Evolutionary conservation across 2,329 filamentous ascomycete species (phyloP).

Genomic region (Pseudocercospora musae): DNA sequence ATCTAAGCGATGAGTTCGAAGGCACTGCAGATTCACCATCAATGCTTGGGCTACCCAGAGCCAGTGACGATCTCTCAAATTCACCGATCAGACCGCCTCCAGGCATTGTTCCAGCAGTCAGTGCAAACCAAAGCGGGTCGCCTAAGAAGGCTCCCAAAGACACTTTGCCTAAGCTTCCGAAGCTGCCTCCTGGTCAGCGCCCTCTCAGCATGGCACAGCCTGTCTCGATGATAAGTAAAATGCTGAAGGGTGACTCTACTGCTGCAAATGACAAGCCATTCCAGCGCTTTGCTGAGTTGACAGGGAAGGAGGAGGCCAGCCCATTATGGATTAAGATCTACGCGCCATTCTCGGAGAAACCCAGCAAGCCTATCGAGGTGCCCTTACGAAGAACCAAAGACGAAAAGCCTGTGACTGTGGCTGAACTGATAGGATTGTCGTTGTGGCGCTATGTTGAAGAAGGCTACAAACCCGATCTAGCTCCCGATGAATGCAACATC

Average conservation of each 20-base stretch:
- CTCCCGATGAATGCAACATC: conserved; percentile 66
- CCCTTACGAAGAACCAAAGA: conserved; percentile 68
- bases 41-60: conserved; percentile 60
- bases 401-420: conserved; percentile 67
- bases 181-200: conserved; percentile 64
- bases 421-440: conserved; percentile 76
- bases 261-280: conserved; percentile 59
- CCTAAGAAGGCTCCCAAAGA: conserved; percentile 62
- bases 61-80: conserved; percentile 50
- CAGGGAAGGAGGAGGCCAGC: conserved; percentile 73
- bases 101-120: conserved; percentile 40
- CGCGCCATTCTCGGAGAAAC: conserved; percentile 64
- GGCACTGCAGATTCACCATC: conserved; percentile 65
- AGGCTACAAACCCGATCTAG: conserved; percentile 65
- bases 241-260: conserved; percentile 61
- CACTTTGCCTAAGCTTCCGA: conserved; percentile 57
- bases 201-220: conserved; percentile 70
- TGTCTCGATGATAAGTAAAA: conserved; percentile 56
- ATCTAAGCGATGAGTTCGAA: conserved; percentile 55
- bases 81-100: conserved; percentile 44
- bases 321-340: conserved; percentile 76
- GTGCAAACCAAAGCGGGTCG: conserved; percentile 48
- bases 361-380: conserved; percentile 66
- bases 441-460: conserved; percentile 77
- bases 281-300: conserved; percentile 71